These are phyloP conservation scores for Myxozyma monticola DNA, from an alignment of 805 yeast species.

Conservation along the genomic window DNA sequence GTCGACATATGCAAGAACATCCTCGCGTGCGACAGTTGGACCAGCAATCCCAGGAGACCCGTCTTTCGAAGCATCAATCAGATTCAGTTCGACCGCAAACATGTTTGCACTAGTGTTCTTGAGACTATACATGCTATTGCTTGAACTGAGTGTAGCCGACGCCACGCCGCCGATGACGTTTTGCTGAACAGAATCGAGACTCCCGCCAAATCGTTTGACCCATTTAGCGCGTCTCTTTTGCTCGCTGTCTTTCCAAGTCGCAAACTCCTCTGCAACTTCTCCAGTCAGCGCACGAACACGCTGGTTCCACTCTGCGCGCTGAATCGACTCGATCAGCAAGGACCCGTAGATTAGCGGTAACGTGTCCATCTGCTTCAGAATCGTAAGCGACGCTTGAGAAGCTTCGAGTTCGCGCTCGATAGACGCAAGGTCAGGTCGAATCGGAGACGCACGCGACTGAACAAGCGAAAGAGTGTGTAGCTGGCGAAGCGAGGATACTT, in stretches of 20 bases:
- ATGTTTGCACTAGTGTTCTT: constrained; percentile 26
- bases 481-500: constrained; percentile 23
- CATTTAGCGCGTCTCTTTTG: constrained; percentile 56
- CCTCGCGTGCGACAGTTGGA: constrained; percentile 16
- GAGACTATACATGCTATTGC: constrained; percentile 12
- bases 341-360: constrained; percentile 43
- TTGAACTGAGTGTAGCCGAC: not conserved
- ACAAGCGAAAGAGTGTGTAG: constrained; percentile 25
- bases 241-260: constrained; percentile 59
- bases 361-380: constrained; percentile 40
- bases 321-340: constrained; percentile 38
- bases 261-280: constrained; percentile 53
- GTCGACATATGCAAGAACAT: constrained; percentile 31
- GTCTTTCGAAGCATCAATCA: constrained; percentile 16
- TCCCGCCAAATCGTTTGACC: constrained; percentile 58
- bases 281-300: constrained; percentile 29
- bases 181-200: constrained; percentile 25
- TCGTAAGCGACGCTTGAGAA: constrained; percentile 36
- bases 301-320: constrained; percentile 38
- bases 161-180: constrained; percentile 1
- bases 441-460: constrained; percentile 35
- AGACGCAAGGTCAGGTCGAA: constrained; percentile 35
- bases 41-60: not conserved
- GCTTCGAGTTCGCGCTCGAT: constrained; percentile 32
- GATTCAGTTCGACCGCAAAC: constrained; percentile 32